Conservation (phyloP, 306 rosid species). For the Malus orientalis region DNA sequence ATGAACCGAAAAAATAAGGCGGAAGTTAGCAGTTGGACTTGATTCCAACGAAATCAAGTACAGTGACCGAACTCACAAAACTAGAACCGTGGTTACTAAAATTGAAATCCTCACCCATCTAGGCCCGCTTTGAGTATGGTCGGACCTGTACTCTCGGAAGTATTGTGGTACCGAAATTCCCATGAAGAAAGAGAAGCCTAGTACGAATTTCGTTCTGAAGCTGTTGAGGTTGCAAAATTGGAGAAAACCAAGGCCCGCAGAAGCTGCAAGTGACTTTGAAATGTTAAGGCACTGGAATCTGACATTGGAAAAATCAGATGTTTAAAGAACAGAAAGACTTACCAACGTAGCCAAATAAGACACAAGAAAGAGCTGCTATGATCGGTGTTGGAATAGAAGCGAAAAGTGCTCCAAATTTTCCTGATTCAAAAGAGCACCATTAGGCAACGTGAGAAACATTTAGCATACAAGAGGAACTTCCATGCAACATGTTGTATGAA, state of each 20-base stretch:
- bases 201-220: constrained; percentile 64
- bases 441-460: neutral
- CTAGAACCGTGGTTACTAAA: neutral
- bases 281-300: no score
- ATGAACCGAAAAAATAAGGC: neutral
- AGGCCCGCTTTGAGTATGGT: constrained; percentile 14
- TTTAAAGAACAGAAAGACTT: constrained; percentile 14
- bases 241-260: constrained; percentile 78
- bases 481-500: neutral
- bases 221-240: constrained; percentile 84
- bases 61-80: no score
- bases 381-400: constrained; percentile 76
- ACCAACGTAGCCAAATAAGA: constrained; percentile 74
- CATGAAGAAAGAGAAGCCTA: constrained; percentile 73
- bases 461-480: neutral
- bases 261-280: constrained; percentile 38
- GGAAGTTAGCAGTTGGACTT: neutral
- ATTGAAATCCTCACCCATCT: constrained; percentile 60
- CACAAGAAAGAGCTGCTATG: constrained; percentile 65
- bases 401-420: constrained; percentile 72
- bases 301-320: neutral
- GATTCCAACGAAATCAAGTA: no score
- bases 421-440: constrained; percentile 13
- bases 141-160: constrained; percentile 45
- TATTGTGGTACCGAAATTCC: constrained; percentile 81